Conservation (phyloP, 2,329 filamentous ascomycete species). For the Calonectria hawksworthii region DNA sequence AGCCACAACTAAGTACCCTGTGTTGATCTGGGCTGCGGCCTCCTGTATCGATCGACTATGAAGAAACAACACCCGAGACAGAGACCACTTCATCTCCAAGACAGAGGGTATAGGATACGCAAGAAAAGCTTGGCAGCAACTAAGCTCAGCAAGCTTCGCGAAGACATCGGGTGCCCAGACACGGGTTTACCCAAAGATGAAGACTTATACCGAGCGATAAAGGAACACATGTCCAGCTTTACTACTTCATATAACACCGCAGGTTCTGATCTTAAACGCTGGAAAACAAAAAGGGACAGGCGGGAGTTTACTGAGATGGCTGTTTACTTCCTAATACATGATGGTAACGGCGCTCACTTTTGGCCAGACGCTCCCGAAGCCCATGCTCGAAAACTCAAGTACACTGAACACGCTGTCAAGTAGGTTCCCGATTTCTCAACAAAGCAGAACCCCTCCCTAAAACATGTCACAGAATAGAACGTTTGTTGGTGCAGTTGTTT, state of each 20-base stretch:
- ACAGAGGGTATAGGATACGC: too few relatives aligned
- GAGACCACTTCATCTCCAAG: not conserved
- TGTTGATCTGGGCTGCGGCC: not conserved
- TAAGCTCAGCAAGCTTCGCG: not conserved
- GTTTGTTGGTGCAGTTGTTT: not conserved
- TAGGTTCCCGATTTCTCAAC: not conserved
- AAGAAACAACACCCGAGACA: not conserved
- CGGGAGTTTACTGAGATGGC: not conserved
- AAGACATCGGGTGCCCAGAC: not conserved
- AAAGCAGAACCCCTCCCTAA: not conserved
- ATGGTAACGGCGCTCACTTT: not conserved
- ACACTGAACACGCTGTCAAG: not conserved
- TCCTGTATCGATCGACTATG: not conserved
- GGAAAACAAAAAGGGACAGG: not conserved
- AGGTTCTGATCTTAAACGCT: not conserved
- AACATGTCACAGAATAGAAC: not conserved
- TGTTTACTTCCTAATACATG: not conserved
- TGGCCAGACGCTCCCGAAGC: not conserved
- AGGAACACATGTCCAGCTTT: not conserved
- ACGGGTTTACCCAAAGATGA: not conserved
- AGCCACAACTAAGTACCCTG: not conserved
- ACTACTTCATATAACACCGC: not conserved
- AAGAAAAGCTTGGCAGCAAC: too few relatives aligned
- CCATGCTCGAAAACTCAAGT: not conserved
- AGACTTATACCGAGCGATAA: not conserved